phyloP scores from a whole-genome alignment of 2,329 filamentous ascomycete genomes.

The Stachybotrys chlorohalonatus region DNA sequence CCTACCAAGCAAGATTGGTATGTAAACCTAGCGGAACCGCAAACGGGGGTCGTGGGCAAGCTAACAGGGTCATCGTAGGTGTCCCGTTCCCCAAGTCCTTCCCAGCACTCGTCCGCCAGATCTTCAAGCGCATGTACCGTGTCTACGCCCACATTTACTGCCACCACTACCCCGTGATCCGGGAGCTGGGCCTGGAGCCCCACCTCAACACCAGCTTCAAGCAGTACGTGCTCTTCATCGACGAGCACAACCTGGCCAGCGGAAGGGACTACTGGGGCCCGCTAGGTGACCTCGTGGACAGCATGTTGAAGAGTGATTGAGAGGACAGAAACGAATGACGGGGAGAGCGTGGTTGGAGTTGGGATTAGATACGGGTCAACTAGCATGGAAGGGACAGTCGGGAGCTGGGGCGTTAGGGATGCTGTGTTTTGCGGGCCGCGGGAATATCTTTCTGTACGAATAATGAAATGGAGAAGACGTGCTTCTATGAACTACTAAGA shows the following conservation, averaged over 20 bases:
- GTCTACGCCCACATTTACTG: constrained; percentile 99
- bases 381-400: constrained; percentile 1
- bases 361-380: neutral
- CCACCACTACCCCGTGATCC: constrained; percentile 96
- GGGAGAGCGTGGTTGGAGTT: constrained; percentile 1
- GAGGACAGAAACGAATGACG: neutral
- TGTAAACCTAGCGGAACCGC: constrained; percentile 7
- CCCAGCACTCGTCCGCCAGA: constrained; percentile 77
- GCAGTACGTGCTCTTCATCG: constrained; percentile 97
- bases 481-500: neutral
- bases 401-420: constrained; percentile 12
- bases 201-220: constrained; percentile 99
- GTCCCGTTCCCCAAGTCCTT: constrained; percentile 95
- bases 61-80: constrained; percentile 34
- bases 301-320: constrained; percentile 90
- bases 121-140: constrained; percentile 98
- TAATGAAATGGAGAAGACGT: neutral
- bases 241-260: constrained; percentile 86
- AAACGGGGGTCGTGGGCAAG: neutral
- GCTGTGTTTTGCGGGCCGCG: neutral
- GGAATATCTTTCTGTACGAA: neutral
- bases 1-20: constrained; percentile 88
- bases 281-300: constrained; percentile 89
- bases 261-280: constrained; percentile 98
- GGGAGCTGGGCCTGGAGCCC: constrained; percentile 88